A percentile compares a stretch with the other conserved stretches of the same genome.
phyloP scores from a whole-genome alignment of 768 basidiomycete genomes.

The Pleurotus giganteus region DNA sequence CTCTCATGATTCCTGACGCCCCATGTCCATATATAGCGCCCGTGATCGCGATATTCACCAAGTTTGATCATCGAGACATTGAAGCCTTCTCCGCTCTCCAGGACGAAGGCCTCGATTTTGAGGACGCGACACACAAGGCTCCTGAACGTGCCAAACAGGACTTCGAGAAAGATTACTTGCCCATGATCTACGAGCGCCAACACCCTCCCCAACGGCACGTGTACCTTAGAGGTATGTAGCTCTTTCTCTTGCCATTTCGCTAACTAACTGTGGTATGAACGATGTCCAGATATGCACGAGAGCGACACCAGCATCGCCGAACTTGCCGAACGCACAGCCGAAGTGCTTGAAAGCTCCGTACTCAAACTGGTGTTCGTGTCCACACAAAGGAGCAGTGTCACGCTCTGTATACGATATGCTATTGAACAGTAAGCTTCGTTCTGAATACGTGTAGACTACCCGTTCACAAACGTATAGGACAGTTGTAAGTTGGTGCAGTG shows the following conservation, averaged over 20 bases:
- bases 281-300: background rate
- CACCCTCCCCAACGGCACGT: background rate
- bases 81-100: background rate
- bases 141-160: background rate
- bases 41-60: conserved; percentile 6
- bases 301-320: background rate
- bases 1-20: background rate
- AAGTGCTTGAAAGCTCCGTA: background rate
- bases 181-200: background rate
- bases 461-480: background rate
- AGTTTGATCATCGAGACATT: conserved; percentile 3
- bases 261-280: background rate
- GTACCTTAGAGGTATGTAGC: background rate
- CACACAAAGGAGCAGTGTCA: background rate
- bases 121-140: background rate
- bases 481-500: background rate
- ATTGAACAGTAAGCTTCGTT: background rate
- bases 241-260: background rate
- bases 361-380: background rate
- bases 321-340: background rate
- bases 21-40: background rate
- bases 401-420: background rate
- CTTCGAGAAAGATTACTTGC: background rate
- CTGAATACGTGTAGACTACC: background rate
- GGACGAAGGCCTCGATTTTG: background rate